Evolutionary conservation across 306 rosid species (phyloP), one percentile per base, ranked within the genome.

Genomic region (Vigna reflexopilosa): DNA sequence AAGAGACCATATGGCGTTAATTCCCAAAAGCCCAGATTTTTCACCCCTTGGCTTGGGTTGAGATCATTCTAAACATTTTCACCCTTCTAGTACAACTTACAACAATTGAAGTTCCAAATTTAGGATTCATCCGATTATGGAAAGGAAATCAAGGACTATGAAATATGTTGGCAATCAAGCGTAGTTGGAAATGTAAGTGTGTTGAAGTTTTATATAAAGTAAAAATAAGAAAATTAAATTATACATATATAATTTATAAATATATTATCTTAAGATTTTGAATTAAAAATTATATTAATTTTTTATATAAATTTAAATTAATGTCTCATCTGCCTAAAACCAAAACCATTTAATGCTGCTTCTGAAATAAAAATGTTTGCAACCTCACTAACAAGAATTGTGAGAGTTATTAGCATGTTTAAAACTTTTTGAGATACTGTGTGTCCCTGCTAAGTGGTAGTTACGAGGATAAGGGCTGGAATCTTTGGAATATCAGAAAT

Each of bases 21-120:
- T 40, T 66, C 52, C 71, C n/a, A 66, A 66, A 67, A 65, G 71
- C 71, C 51, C 51, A 19, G 17, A 38, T 40, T 40, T 26, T 65
- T 65, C n/a, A 38, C 40, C 51, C 32, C 70, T 40, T 17, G 7
- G 30, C 9, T 44, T 9, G 4, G 48, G 48, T 38, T n/a, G 28
- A 64, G 13, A 16, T 8, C 69, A 8, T 63, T 34, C 4, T 9
- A 34, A 63, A 63, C 24, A 8, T 9, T 15, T 8, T 10, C 49
- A 16, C 0, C 16, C 70, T 62, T 61, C n/a, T 32, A 2, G 2
- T 36, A 17, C 28, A 65, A 10, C 32, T 0, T 65, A 40, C 2
- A 65, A 40, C 19, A 65, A 65, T 38, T 38, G 1, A 36, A 9
- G 26, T 9, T 16, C 48, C 49, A n/a, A 34, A 3, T 34, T 16